A percentile compares a stretch with the other conserved stretches of the same genome.
Conservation (phyloP, 192 early-diverging fungal genomes). For the Coemansia sp. region DNA sequence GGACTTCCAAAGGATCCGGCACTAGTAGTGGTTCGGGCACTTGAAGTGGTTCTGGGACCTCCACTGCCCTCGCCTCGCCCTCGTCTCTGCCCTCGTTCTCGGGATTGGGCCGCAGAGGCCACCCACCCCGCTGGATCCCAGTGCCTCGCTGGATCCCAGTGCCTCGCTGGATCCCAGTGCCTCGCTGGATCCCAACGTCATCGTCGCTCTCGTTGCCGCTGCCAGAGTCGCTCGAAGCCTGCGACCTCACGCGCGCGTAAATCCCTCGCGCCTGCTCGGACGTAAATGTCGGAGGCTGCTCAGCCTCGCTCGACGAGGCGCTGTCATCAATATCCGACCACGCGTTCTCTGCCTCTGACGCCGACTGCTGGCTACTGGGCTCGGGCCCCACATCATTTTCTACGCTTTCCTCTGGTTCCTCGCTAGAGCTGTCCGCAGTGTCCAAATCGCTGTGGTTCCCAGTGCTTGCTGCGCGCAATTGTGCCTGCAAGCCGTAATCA, state of each 20-base stretch:
- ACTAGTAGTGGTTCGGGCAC: not conserved
- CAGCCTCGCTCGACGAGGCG: not conserved
- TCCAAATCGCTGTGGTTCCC: too few species aligned
- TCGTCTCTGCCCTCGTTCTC: not conserved
- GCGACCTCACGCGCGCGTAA: not conserved
- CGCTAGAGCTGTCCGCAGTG: too few species aligned
- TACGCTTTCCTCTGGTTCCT: too few species aligned
- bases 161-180: too few species aligned
- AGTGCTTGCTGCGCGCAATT: too few species aligned
- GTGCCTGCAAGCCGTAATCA: too few species aligned
- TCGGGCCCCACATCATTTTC: too few species aligned
- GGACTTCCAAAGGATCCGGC: not conserved
- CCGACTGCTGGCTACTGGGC: too few species aligned
- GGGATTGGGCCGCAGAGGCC: not conserved
- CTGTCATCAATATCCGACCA: constrained; percentile 23
- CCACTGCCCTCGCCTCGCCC: not conserved
- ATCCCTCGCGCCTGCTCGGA: constrained; percentile 26
- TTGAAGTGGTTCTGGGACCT: not conserved
- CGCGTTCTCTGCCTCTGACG: constrained; percentile 11
- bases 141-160: too few species aligned
- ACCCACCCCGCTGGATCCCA: too few species aligned
- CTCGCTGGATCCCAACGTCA: not conserved
- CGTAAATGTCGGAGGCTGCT: constrained; percentile 28
- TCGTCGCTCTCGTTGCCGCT: not conserved
- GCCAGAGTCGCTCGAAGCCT: not conserved